Conservation (phyloP, 129 eudicot genomes). For the Scalesia atractyloides region DNA sequence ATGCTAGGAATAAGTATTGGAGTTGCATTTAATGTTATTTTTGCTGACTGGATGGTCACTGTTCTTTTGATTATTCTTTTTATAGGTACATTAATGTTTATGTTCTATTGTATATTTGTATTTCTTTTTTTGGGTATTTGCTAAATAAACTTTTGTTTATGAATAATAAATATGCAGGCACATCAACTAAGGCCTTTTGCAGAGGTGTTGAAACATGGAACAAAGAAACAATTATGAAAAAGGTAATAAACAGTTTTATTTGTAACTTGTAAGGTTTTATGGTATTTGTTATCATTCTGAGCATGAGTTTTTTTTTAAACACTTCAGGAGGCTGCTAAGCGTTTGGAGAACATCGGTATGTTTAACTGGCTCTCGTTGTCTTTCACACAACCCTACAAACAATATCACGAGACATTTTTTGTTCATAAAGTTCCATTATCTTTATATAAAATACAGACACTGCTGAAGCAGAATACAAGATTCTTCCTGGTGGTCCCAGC, state of each 20-base stretch:
- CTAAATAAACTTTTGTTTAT: constrained; percentile 14
- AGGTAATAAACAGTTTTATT: constrained; percentile 38
- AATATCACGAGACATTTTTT: neutral
- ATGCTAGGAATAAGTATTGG: constrained; percentile 95
- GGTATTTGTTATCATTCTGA: neutral
- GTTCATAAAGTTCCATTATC: neutral
- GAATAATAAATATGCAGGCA: constrained; percentile 47
- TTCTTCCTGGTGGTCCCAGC: constrained; percentile 78
- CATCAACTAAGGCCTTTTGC: constrained; percentile 79
- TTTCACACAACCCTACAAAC: constrained; percentile 11
- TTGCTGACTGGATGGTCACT: constrained; percentile 99
- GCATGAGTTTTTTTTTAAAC: neutral
- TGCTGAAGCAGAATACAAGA: constrained; percentile 76
- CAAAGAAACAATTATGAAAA: constrained; percentile 82
- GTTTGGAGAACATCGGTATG: constrained; percentile 56
- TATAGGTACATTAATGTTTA: constrained; percentile 48
- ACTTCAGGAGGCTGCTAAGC: constrained; percentile 74
- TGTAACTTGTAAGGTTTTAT: neutral
- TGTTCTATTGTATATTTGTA: neutral
- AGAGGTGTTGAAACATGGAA: constrained; percentile 97
- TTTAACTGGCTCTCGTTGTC: constrained; percentile 17
- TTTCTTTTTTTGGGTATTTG: constrained; percentile 2
- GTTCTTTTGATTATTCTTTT: constrained; percentile 84
- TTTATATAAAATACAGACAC: constrained; percentile 22
- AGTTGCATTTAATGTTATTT: constrained; percentile 78